Conservation (phyloP, 306 rosid species). For the Sesbania bispinosa region DNA sequence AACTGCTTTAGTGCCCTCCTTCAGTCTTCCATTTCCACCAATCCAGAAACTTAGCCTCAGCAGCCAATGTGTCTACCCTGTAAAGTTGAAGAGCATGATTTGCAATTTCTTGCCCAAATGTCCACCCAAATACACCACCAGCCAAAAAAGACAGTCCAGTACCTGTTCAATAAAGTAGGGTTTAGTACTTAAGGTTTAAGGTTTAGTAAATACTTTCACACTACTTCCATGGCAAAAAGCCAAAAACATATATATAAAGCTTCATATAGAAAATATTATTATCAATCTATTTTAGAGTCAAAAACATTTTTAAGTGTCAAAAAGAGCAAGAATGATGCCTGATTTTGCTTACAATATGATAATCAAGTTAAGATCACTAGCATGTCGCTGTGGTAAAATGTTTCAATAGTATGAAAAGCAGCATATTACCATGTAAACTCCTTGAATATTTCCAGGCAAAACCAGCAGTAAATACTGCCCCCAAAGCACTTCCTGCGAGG, state of each 20-base stretch:
- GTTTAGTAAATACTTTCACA: background rate
- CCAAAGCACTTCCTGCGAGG: constrained; percentile 50
- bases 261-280: too few relatives aligned
- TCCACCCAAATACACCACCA: constrained; percentile 55
- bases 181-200: too few relatives aligned
- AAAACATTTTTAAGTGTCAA: background rate
- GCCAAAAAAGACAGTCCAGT: constrained; percentile 62
- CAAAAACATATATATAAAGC: background rate
- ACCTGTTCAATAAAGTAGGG: constrained; percentile 38
- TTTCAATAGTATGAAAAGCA: constrained; percentile 4
- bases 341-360: too few relatives aligned
- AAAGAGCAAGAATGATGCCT: background rate
- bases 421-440: too few relatives aligned
- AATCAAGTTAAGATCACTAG: constrained; percentile 12
- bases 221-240: background rate
- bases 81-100: constrained; percentile 72
- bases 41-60: constrained; percentile 66
- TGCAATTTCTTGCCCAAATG: constrained; percentile 54
- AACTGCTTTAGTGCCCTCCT: constrained; percentile 29
- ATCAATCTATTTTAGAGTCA: too few relatives aligned
- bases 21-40: constrained; percentile 61
- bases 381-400: background rate
- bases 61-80: constrained; percentile 67
- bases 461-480: constrained; percentile 66
- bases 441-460: too few relatives aligned